Evolutionary conservation across 257 asterid genomes (phyloP).

Genomic region (Penstemon newberryi): DNA sequence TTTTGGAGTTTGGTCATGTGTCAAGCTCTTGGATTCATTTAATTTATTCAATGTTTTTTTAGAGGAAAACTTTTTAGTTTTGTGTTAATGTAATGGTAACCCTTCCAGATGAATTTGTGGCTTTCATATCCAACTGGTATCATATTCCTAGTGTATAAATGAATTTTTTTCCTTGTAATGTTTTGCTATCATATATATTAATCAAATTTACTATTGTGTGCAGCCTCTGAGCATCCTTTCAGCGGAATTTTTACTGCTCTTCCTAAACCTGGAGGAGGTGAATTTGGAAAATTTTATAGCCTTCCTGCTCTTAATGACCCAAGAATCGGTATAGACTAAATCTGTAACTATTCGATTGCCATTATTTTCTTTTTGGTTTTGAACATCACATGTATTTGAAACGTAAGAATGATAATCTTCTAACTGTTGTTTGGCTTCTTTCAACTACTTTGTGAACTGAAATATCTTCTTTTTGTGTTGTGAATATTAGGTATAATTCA

Average conservation of each 20-base stretch:
- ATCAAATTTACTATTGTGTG: constrained; percentile 23
- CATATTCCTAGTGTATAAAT: background rate
- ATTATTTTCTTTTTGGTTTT: background rate
- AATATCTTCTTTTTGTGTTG: background rate
- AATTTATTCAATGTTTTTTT: background rate
- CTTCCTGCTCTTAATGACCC: constrained; percentile 89
- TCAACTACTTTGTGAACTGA: background rate
- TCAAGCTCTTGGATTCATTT: constrained; percentile 11
- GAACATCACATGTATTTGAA: background rate
- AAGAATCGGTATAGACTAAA: constrained; percentile 57
- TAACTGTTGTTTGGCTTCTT: constrained; percentile 1
- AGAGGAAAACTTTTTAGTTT: background rate
- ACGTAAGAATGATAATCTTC: background rate
- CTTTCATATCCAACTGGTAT: background rate
- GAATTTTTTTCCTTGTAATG: background rate
- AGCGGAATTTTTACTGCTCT: constrained; percentile 62
- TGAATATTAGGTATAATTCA: background rate
- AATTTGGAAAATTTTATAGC: constrained; percentile 85
- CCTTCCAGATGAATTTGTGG: background rate
- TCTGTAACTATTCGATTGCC: constrained; percentile 2
- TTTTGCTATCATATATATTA: constrained; percentile 7
- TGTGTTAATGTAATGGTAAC: background rate
- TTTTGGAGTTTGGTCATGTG: constrained; percentile 1
- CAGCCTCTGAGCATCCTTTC: constrained; percentile 81
- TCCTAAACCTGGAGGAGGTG: constrained; percentile 90